Conservation (phyloP, 192 early-diverging fungal species). For the Podila verticillata region DNA sequence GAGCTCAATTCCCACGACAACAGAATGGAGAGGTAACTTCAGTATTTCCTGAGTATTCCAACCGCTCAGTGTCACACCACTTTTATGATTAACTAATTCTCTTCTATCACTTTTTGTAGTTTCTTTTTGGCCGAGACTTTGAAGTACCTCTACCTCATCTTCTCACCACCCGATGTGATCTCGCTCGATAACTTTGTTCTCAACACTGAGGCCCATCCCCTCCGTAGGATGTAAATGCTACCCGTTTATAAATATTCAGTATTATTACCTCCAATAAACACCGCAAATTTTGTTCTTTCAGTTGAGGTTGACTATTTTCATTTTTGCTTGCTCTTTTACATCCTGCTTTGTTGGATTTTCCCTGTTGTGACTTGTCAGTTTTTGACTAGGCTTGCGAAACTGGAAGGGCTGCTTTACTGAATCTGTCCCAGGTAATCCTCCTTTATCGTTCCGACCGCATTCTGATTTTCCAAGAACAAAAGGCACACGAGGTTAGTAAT, state of each 20-base stretch:
- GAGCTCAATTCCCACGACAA: constrained; percentile 44
- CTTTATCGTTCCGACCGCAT: constrained; percentile 96
- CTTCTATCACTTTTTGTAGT: constrained; percentile 23
- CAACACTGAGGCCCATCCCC: constrained; percentile 95
- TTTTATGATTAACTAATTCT: too few relatives aligned
- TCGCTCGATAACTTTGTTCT: constrained; percentile 87
- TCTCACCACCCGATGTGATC: constrained; percentile 67
- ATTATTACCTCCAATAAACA: background rate
- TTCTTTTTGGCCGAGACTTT: constrained; percentile 96
- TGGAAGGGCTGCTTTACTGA: constrained; percentile 31
- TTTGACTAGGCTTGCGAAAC: background rate
- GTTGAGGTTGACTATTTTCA: background rate
- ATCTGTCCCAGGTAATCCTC: constrained; percentile 95
- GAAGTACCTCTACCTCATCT: constrained; percentile 95
- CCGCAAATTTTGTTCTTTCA: background rate
- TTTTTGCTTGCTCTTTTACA: background rate
- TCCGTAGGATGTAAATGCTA: constrained; percentile 48
- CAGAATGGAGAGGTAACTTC: constrained; percentile 62
- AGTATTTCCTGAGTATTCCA: too few relatives aligned
- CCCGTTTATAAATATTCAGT: background rate
- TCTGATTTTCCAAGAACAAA: constrained; percentile 55
- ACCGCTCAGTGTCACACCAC: too few relatives aligned
- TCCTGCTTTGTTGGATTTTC: background rate
- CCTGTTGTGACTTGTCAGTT: background rate
- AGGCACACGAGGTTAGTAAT: background rate